phyloP scores from a whole-genome alignment of 495 filamentous ascomycete genomes.

The Hypoxylon trugodes region DNA sequence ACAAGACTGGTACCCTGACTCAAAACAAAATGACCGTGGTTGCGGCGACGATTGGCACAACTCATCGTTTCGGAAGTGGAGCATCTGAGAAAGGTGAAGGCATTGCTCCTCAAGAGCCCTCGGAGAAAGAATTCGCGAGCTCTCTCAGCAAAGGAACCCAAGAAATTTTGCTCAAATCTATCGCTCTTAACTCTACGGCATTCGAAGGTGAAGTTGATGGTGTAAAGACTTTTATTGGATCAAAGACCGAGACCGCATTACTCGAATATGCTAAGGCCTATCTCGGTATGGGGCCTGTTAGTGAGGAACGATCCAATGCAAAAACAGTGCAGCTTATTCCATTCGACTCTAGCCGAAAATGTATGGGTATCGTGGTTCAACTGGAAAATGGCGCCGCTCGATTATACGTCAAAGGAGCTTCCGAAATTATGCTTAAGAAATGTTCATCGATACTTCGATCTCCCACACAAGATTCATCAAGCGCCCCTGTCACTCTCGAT shows the following conservation, averaged over 20 bases:
- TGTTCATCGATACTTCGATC: slow-evolving; percentile 77
- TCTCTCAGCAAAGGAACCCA: slow-evolving; percentile 67
- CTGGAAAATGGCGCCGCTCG: slow-evolving; percentile 70
- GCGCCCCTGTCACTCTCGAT: slow-evolving; percentile 63
- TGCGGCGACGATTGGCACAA: slow-evolving; percentile 75
- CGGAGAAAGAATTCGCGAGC: slow-evolving; percentile 67
- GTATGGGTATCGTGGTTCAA: slow-evolving; percentile 84
- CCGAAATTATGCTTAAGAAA: slow-evolving; percentile 80
- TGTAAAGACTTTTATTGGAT: slow-evolving; percentile 77
- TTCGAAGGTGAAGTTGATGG: slow-evolving; percentile 85
- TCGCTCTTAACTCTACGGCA: slow-evolving; percentile 86
- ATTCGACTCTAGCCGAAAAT: slow-evolving; percentile 87
- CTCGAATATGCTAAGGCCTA: slow-evolving; percentile 77
- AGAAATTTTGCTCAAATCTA: slow-evolving; percentile 73
- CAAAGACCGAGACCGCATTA: slow-evolving; percentile 89
- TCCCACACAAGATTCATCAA: slow-evolving; percentile 67
- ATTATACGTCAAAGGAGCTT: slow-evolving; percentile 87
- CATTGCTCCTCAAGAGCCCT: slow-evolving; percentile 50
- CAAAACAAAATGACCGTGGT: slow-evolving; percentile 93
- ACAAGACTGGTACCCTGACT: slow-evolving; percentile 96
- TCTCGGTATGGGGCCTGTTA: slow-evolving; percentile 76
- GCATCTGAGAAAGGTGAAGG: slow-evolving; percentile 42
- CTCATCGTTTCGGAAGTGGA: slow-evolving; percentile 67
- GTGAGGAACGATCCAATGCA: slow-evolving; percentile 74
- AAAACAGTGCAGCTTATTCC: slow-evolving; percentile 78